Conservation (phyloP, 73 alveolate genomes). For the Paramecium sonneborni region DNA sequence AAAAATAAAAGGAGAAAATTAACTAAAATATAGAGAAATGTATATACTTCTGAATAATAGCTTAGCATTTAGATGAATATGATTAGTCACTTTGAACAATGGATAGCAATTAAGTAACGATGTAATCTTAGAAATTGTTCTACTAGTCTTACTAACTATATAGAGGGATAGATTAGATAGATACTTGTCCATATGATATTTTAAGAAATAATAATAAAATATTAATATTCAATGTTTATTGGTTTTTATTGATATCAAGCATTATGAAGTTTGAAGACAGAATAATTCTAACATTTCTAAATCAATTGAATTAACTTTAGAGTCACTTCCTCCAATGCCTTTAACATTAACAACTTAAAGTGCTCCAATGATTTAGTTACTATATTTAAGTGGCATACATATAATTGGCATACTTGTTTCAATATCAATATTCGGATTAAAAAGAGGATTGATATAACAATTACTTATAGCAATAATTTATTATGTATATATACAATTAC, state of each 20-base stretch:
- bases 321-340: conserved; percentile 67
- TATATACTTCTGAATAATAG: too few species aligned
- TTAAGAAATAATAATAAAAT: too few species aligned
- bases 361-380: conserved; percentile 27
- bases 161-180: neutral
- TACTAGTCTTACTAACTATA: neutral
- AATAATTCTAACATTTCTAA: conserved; percentile 71
- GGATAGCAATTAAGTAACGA: too few species aligned
- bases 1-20: too few species aligned
- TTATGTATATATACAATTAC: conserved; percentile 32
- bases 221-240: neutral
- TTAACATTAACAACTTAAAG: conserved; percentile 65
- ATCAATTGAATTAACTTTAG: conserved; percentile 69
- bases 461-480: conserved; percentile 57
- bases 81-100: too few species aligned
- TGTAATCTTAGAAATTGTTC: neutral
- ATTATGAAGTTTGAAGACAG: conserved; percentile 30
- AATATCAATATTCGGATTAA: conserved; percentile 72
- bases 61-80: too few species aligned
- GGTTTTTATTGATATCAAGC: neutral
- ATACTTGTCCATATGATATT: too few species aligned
- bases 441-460: conserved; percentile 68
- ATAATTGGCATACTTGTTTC: conserved; percentile 76
- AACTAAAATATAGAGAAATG: too few species aligned
- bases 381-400: conserved; percentile 64